phyloP scores from a whole-genome alignment of 2,329 filamentous ascomycete species.

The Neoscytalidium dimidiatum region DNA sequence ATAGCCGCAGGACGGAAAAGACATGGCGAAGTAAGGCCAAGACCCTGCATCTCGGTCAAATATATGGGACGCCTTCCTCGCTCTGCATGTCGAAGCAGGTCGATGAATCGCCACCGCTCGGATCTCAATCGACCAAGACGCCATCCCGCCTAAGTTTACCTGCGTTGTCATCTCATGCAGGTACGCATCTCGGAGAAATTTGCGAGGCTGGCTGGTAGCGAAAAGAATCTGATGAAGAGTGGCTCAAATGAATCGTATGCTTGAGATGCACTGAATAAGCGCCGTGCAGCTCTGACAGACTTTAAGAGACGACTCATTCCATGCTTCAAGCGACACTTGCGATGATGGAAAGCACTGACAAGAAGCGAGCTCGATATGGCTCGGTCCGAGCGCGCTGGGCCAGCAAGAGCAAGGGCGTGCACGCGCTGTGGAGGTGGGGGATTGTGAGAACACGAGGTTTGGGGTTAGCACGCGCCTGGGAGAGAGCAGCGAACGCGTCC shows the following conservation, averaged over 20 bases:
- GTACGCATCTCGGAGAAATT: neutral
- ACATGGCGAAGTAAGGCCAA: neutral
- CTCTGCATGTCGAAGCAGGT: neutral
- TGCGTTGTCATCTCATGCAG: neutral
- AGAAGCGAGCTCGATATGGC: neutral
- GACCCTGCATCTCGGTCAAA: neutral
- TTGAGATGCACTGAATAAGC: neutral
- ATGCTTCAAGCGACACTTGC: neutral
- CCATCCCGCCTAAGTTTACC: neutral
- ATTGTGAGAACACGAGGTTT: neutral
- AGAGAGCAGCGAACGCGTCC: neutral
- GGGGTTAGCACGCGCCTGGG: neutral
- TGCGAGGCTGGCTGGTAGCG: neutral
- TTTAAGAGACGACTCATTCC: neutral
- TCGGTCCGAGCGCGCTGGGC: neutral
- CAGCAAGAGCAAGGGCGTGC: neutral
- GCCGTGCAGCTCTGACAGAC: neutral
- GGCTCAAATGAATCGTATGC: neutral
- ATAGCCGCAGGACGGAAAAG: neutral
- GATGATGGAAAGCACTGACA: neutral
- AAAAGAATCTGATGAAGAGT: neutral
- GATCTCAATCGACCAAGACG: neutral
- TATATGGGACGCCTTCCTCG: conserved; percentile 1
- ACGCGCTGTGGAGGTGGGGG: neutral
- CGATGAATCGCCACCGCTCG: neutral